These are phyloP conservation scores for Poterioochromonas sp. DNA, from an alignment of 352 stramenopile genomes.

Conservation along the genomic window DNA sequence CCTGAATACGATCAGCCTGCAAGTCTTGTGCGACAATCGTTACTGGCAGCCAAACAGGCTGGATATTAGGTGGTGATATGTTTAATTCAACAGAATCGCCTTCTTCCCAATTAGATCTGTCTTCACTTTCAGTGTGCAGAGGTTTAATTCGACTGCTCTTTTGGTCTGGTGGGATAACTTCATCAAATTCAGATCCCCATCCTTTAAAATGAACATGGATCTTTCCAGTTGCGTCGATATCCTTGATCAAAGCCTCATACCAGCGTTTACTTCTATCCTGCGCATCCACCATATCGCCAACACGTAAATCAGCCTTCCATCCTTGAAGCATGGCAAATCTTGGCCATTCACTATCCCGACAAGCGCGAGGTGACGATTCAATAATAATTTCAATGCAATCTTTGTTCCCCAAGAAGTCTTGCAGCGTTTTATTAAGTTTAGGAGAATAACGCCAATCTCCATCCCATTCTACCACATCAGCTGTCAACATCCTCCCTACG, in stretches of 20 bases:
- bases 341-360: neutral
- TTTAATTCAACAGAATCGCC: neutral
- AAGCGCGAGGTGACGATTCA: neutral
- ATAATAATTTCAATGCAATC: neutral
- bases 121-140: constrained; percentile 40
- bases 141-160: constrained; percentile 38
- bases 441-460: neutral
- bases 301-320: neutral
- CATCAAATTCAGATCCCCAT: neutral
- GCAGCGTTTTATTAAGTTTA: neutral
- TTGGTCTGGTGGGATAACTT: neutral
- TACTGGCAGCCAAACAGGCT: neutral
- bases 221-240: neutral
- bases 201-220: constrained; percentile 2
- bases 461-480: constrained; percentile 11
- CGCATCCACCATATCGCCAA: constrained; percentile 20
- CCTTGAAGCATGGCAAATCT: neutral
- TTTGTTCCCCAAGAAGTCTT: neutral
- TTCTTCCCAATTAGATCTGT: constrained; percentile 39
- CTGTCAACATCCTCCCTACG: neutral
- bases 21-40: neutral
- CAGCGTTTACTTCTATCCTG: neutral
- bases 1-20: neutral
- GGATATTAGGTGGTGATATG: neutral
- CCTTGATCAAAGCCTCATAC: neutral